Base-by-base conservation (phyloP, 1,284 basidiomycete species). In the Phenoliferia sp. region DNA sequence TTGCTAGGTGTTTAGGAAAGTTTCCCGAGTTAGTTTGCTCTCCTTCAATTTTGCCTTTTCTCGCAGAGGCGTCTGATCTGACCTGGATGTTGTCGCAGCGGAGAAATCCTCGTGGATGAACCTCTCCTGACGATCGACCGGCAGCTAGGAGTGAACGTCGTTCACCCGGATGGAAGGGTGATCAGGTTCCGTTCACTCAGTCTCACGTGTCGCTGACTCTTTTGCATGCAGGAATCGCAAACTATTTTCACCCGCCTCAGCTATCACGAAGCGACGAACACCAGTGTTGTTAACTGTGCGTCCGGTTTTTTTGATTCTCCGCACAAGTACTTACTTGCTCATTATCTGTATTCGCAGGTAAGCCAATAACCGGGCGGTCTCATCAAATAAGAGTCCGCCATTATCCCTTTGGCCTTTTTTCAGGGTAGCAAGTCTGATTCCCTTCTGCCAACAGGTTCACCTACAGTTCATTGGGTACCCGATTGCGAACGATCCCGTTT, bases 381-480 rank as follows among this genome's bases (percentile, higher is more conserved):
- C 62, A 65, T 52, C 31, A 71, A 55, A 73, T 67, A 63, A 61
- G 67, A 17, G 68, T 69, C 19, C 19, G 44, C 9, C 26, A 1
- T 36, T 59, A 32, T 34, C 32, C 31, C n/a, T 15, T 33, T 19
- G 60, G 63, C 32, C 44, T 64, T 16, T 6, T 29, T 31, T 48
- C 39, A 19, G 2, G 28, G 48, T 22, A 36, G 60, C 66, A 17
- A n/a, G n/a, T n/a, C 74, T 90, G 94, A 94, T 0, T 94, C n/a
- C 94, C 97, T 80, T 94, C 0, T 95, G 95, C 78, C 89, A 96
- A 66, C 86, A 95, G 57, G 95, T 99, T 1, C 96, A 99, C 77
- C 84, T 98, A 1, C 96, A 99, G 80, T 98, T 85, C 77, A 86
- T 99, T 59, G 96, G 96, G 1, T 83, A 92, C 76, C 90, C 96